Evolutionary conservation across 805 yeast genomes (phyloP), one percentile per base, ranked within the genome.

Genomic region (Komagataella phaffii): DNA sequence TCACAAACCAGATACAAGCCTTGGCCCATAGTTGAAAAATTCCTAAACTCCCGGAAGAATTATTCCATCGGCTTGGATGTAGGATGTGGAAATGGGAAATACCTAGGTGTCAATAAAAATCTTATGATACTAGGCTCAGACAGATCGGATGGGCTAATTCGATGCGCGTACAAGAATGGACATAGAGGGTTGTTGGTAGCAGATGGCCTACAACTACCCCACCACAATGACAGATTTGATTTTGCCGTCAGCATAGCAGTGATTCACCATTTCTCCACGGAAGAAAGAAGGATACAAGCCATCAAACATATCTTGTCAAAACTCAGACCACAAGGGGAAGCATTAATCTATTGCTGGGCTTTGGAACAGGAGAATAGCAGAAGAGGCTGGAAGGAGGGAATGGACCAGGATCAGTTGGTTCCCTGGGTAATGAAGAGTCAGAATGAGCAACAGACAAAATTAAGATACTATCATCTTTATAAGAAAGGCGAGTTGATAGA

Each of bases 21-120:
- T 24, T 93, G 99, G 99, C 98, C 98, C 6, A 81, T 89, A 18
- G 99, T 93, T 23, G 87, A 86, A 50, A 65, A 73, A 54, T 93
- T 85, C 61, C 66, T 93, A 47, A 61, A 58, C 8, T 57, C 65
- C 1, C 76, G 78, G 58, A 53, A 62, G 0, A 67, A 68, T 5
- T 84, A 88, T 46, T 68, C 83, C 1, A 55, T 91, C 0, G 99
- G 99, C 1, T 72, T 89, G 24, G 99, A 93, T 67, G 88, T 91
- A 18, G 99, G 99, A 0, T 91, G 98, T 65, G 99, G 99, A 3
- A 93, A 93, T 64, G 99, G 99, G 2, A 93, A 93, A 62, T 93
- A 93, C 62, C 64, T 91, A 45, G 76, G 76, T 1, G 76, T 89
- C 10, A 90, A 91, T 64, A 71, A 75, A 7, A 73, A 84, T 47